Conservation (phyloP, 495 filamentous ascomycete genomes). For the Amphirosellinia nigrospora region DNA sequence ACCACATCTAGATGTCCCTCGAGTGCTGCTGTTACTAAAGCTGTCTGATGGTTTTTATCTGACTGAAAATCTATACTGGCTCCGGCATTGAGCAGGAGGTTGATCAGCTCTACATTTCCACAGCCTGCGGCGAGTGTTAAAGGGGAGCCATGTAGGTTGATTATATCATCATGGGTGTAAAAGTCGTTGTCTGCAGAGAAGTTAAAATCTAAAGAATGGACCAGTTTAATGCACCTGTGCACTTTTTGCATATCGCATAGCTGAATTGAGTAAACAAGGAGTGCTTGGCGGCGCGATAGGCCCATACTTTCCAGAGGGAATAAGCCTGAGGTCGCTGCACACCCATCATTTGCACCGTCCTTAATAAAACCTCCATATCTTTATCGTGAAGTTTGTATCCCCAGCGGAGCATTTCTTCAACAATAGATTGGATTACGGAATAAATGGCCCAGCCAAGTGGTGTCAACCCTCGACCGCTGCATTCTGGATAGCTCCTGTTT, state of each 20-base stretch:
- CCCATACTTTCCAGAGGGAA: neutral
- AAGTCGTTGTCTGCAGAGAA: too few relatives aligned
- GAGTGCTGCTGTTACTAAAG: neutral
- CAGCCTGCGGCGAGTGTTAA: neutral
- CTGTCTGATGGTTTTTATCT: neutral
- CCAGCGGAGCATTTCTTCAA: neutral
- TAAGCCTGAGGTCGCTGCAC: neutral
- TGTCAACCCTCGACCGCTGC: neutral
- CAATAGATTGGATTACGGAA: neutral
- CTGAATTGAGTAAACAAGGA: neutral
- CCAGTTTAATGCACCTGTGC: neutral
- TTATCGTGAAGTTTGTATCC: neutral
- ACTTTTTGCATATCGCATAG: neutral
- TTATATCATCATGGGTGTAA: too few relatives aligned
- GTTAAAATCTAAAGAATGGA: neutral
- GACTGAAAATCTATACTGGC: neutral
- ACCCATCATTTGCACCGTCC: neutral
- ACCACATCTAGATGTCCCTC: neutral
- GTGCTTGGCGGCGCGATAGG: neutral
- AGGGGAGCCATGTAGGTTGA: neutral
- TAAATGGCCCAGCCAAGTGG: neutral
- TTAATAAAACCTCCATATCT: neutral
- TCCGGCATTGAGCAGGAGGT: neutral
- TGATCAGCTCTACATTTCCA: neutral
- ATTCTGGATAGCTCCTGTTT: neutral